Evolutionary conservation across 2,329 filamentous ascomycete species (phyloP).

Genomic region (Allantophomopsis cytisporea): DNA sequence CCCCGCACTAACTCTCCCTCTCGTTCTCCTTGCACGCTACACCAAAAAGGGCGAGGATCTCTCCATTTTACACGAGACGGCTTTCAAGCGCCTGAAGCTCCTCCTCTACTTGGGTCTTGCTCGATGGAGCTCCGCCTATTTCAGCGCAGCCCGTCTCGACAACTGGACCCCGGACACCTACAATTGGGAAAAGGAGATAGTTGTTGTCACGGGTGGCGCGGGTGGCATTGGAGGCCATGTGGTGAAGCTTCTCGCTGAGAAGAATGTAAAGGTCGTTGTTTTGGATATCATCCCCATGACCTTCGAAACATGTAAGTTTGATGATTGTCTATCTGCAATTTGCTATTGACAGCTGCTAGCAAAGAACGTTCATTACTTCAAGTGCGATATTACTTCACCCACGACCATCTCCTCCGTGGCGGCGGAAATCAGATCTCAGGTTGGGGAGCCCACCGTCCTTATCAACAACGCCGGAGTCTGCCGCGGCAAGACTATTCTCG

Average conservation of each 20-base stretch:
- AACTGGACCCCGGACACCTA: slow-evolving; percentile 39
- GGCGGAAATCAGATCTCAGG: slow-evolving; percentile 32
- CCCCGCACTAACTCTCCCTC: slow-evolving; percentile 47
- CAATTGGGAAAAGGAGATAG: slow-evolving; percentile 55
- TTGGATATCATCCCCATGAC: slow-evolving; percentile 54
- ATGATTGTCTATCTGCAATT: neutral
- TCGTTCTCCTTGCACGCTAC: slow-evolving; percentile 48
- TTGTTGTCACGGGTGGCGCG: slow-evolving; percentile 62
- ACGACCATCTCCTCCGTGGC: slow-evolving; percentile 37
- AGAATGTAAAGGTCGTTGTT: slow-evolving; percentile 53
- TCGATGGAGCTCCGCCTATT: slow-evolving; percentile 31
- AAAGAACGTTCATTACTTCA: slow-evolving; percentile 50
- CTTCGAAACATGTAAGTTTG: slow-evolving; percentile 31
- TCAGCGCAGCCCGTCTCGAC: slow-evolving; percentile 34
- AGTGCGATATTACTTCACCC: slow-evolving; percentile 54
- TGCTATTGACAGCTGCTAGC: slow-evolving; percentile 15
- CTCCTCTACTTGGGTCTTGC: slow-evolving; percentile 38
- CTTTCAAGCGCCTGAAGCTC: slow-evolving; percentile 35
- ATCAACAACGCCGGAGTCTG: slow-evolving; percentile 61
- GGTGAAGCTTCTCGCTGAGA: slow-evolving; percentile 50
- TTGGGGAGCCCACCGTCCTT: slow-evolving; percentile 54
- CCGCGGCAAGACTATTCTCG: slow-evolving; percentile 46
- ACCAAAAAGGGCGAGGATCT: slow-evolving; percentile 46
- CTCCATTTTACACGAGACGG: slow-evolving; percentile 33
- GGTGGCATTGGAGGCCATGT: slow-evolving; percentile 59